Evolutionary conservation across 1,284 basidiomycete species (phyloP).

Genomic region (Ustilago hordei): DNA sequence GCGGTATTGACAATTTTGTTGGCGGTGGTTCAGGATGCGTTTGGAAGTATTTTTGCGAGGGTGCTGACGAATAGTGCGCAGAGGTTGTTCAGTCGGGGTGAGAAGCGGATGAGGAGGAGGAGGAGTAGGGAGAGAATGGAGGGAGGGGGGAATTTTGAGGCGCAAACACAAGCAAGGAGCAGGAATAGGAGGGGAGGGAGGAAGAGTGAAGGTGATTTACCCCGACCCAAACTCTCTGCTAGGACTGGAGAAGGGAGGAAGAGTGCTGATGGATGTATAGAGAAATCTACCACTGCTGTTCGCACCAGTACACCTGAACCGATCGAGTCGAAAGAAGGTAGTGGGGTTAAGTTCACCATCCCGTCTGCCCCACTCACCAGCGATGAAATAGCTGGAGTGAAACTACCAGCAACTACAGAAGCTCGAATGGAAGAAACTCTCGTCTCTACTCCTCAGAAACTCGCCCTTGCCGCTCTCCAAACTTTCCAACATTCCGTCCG

Average conservation of each 20-base stretch:
- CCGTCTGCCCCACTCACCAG: not conserved
- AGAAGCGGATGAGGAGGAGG: conserved; percentile 29
- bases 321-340: not conserved
- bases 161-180: not conserved
- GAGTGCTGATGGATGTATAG: conserved; percentile 33
- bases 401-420: not conserved
- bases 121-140: not conserved
- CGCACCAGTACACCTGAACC: conserved; percentile 2
- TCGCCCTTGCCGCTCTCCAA: conserved; percentile 40
- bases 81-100: conserved; percentile 35
- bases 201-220: conserved; percentile 25
- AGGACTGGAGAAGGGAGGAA: conserved; percentile 1
- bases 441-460: conserved; percentile 35
- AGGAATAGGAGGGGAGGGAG: conserved; percentile 6
- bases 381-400: not conserved
- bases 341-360: not conserved
- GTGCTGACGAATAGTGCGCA: conserved; percentile 26
- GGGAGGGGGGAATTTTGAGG: not conserved
- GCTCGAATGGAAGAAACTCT: conserved; percentile 30
- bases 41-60: conserved; percentile 43
- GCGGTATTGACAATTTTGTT: conserved; percentile 57
- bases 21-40: conserved; percentile 73
- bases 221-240: not conserved
- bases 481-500: conserved; percentile 40
- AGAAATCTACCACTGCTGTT: not conserved